Percentiles rank a stretch among this genome's conserved stretches.
phyloP scores from a whole-genome alignment of 257 asterid genomes.

The Solanum chilense region DNA sequence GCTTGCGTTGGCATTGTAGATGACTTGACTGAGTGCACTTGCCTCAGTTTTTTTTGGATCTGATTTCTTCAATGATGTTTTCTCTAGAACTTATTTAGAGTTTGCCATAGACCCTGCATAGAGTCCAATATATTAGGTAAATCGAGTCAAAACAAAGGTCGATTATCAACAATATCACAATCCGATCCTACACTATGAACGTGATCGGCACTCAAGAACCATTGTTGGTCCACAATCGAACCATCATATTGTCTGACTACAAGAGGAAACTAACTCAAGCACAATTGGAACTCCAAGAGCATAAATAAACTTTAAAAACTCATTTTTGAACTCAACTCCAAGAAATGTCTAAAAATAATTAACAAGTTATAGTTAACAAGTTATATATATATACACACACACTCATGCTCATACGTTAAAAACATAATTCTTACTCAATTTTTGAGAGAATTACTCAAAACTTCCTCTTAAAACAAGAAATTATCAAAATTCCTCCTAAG shows the following conservation, averaged over 20 bases:
- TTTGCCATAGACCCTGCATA: neutral
- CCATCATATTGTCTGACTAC: neutral
- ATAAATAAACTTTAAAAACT: neutral
- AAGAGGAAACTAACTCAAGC: neutral
- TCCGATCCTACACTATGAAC: neutral
- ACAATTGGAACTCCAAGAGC: neutral
- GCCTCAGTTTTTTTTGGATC: neutral
- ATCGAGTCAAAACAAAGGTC: neutral
- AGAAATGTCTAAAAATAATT: no score
- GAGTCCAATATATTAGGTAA: neutral
- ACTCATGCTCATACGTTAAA: neutral
- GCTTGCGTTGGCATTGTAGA: neutral
- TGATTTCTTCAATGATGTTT: no score
- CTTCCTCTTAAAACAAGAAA: neutral
- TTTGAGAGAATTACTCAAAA: neutral
- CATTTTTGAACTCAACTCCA: neutral
- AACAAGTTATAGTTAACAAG: neutral
- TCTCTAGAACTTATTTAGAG: neutral
- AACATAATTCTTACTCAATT: neutral
- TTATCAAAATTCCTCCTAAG: neutral
- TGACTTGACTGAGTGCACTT: neutral
- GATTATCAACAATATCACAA: neutral
- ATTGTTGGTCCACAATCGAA: neutral
- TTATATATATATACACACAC: no score
- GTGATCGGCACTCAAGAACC: neutral